Evolutionary conservation across 495 filamentous ascomycete genomes (phyloP).

Genomic region (Cudoniella acicularis): DNA sequence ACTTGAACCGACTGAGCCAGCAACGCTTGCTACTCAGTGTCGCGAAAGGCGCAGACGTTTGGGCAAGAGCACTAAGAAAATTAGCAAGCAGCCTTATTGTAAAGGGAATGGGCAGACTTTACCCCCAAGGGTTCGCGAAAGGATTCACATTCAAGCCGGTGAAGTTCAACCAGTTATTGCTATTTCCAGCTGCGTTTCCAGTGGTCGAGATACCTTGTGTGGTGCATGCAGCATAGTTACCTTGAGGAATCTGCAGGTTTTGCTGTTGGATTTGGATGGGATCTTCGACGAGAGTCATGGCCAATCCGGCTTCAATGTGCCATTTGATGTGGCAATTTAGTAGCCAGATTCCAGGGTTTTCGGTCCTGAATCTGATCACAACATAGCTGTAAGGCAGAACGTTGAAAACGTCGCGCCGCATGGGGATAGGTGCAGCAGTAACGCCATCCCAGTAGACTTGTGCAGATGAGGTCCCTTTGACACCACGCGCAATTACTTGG

Average conservation of each 20-base stretch:
- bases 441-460: constrained; percentile 41
- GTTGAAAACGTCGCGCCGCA: constrained; percentile 51
- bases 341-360: constrained; percentile 75
- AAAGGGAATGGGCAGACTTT: no score
- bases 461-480: constrained; percentile 22
- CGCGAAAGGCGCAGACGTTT: no score
- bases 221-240: constrained; percentile 57
- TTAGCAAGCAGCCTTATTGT: no score
- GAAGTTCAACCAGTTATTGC: background rate
- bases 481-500: constrained; percentile 57
- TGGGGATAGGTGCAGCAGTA: constrained; percentile 39
- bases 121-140: background rate
- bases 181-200: constrained; percentile 74
- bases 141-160: background rate
- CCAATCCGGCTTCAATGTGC: constrained; percentile 70
- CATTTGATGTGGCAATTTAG: constrained; percentile 83
- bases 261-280: constrained; percentile 47
- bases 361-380: constrained; percentile 53
- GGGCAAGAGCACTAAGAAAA: no score
- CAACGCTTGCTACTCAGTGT: no score
- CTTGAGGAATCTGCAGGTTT: constrained; percentile 51
- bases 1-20: no score
- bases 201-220: constrained; percentile 37
- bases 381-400: constrained; percentile 50
- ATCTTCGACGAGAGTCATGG: constrained; percentile 64